phyloP scores from a whole-genome alignment of 192 early-diverging fungal species.

The Geranomyces michiganensis region DNA sequence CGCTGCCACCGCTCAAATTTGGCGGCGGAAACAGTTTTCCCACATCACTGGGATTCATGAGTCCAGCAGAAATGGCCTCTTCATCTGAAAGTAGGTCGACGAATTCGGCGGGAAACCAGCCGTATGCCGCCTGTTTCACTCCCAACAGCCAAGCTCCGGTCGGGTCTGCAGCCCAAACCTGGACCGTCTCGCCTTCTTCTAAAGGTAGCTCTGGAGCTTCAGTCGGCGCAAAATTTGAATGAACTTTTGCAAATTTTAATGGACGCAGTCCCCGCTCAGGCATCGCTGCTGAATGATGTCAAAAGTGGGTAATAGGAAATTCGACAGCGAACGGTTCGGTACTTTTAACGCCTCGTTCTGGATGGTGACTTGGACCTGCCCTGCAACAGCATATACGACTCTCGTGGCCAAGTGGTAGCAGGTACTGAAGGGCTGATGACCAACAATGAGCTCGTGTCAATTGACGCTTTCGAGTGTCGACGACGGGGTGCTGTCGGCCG shows the following conservation, averaged over 20 bases:
- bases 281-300: no score
- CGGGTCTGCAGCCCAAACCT: constrained; percentile 14
- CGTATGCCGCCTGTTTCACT: constrained; percentile 41
- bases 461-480: no score
- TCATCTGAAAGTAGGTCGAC: constrained; percentile 41
- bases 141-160: constrained; percentile 46
- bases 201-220: constrained; percentile 41
- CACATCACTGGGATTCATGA: constrained; percentile 5
- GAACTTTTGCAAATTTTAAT: constrained; percentile 42
- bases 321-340: no score
- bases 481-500: no score
- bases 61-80: constrained; percentile 27
- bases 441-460: no score
- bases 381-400: no score
- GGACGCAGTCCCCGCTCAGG: not conserved
- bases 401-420: no score
- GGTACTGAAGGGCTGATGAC: no score
- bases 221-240: constrained; percentile 43
- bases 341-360: no score
- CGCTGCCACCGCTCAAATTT: not conserved
- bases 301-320: no score
- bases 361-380: no score
- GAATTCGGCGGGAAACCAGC: constrained; percentile 47
- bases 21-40: constrained; percentile 9
- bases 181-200: constrained; percentile 47